A percentile compares a stretch with the other conserved stretches of the same genome.
phyloP scores from a whole-genome alignment of 805 yeast species.

The Dipodascopsis uninucleata region DNA sequence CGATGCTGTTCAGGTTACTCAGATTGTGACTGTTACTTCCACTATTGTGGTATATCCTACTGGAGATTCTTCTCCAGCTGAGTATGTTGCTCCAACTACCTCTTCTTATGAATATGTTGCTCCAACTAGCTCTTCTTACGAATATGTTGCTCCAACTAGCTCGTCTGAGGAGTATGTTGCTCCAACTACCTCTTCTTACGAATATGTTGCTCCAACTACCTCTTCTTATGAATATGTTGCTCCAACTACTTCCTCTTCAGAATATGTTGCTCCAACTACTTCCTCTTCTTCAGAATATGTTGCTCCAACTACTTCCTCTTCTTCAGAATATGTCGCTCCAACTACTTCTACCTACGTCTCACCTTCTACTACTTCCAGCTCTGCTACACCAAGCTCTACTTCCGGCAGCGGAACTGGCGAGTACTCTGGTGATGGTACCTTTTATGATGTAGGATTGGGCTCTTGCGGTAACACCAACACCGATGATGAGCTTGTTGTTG shows the following conservation, averaged over 20 bases:
- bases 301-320: slow-evolving; percentile 1
- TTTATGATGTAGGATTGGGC: slow-evolving; percentile 43
- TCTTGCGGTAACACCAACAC: slow-evolving; percentile 52
- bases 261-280: slow-evolving; percentile 18
- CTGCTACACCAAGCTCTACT: slow-evolving; percentile 19
- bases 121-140: slow-evolving; percentile 11
- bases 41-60: slow-evolving; percentile 19
- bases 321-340: slow-evolving; percentile 9
- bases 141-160: not conserved
- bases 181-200: slow-evolving; percentile 8
- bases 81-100: not conserved
- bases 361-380: slow-evolving; percentile 3
- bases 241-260: not conserved
- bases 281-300: slow-evolving; percentile 2
- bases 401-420: slow-evolving; percentile 27
- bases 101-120: slow-evolving; percentile 6
- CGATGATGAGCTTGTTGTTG: slow-evolving; percentile 51
- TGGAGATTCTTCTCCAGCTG: slow-evolving; percentile 1
- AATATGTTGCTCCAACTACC: slow-evolving; percentile 6
- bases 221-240: not conserved
- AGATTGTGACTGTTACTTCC: slow-evolving; percentile 16
- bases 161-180: slow-evolving; percentile 7
- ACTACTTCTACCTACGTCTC: slow-evolving; percentile 13
- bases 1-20: slow-evolving; percentile 11
- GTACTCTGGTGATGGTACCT: slow-evolving; percentile 39